Conservation (phyloP, 2,329 filamentous ascomycete genomes). For the Aquanectria penicillioides region DNA sequence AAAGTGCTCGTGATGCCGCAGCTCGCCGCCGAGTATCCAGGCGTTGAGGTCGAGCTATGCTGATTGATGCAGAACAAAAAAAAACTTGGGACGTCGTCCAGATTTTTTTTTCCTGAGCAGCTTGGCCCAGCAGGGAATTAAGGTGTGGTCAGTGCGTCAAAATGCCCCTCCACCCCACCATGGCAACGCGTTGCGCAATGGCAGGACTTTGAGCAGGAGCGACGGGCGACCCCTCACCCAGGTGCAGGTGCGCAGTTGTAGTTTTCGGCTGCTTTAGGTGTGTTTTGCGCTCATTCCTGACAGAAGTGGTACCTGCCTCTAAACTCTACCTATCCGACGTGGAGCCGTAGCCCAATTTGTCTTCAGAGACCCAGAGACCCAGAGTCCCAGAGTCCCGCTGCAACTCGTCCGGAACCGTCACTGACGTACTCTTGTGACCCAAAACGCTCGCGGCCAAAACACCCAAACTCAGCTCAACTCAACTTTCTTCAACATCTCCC, state of each 20-base stretch:
- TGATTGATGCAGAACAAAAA: conserved; percentile 37
- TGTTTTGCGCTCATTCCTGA: neutral
- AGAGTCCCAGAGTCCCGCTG: neutral
- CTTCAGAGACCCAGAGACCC: neutral
- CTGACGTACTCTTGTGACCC: conserved; percentile 15
- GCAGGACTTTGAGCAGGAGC: conserved; percentile 1
- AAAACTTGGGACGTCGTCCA: conserved; percentile 43
- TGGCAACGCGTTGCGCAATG: conserved; percentile 11
- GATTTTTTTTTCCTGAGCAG: conserved; percentile 46
- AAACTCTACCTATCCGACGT: neutral
- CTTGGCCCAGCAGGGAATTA: conserved; percentile 35
- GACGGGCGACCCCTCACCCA: conserved; percentile 2
- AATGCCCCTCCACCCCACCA: conserved; percentile 46
- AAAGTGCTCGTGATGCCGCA: conserved; percentile 5
- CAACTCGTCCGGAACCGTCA: conserved; percentile 2
- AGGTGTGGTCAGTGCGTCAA: conserved; percentile 47
- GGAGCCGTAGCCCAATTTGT: too few species aligned
- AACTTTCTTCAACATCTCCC: neutral
- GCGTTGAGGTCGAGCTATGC: conserved; percentile 34
- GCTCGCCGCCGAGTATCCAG: conserved; percentile 41
- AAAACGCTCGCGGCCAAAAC: conserved; percentile 13
- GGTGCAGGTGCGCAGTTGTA: too few species aligned
- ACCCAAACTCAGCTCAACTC: neutral
- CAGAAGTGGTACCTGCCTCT: neutral
- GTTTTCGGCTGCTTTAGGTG: too few species aligned